These are phyloP conservation scores for Exophiala dermatitidis DNA, from an alignment of 2,329 filamentous ascomycete genomes.

Conservation along the genomic window DNA sequence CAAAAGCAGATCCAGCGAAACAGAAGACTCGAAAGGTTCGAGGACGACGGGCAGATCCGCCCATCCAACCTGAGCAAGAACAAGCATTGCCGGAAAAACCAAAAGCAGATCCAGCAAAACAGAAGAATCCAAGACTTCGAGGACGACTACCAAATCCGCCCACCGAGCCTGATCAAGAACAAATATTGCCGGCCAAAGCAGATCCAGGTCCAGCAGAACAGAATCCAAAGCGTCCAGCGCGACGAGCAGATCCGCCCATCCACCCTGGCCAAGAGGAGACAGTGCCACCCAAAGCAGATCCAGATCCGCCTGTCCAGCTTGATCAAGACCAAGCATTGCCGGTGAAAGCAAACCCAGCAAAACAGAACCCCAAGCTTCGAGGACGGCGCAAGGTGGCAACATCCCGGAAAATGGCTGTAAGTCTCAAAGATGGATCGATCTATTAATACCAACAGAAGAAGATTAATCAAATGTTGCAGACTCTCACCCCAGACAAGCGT, in stretches of 20 bases:
- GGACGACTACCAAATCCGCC: slow-evolving; percentile 1
- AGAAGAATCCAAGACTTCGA: slow-evolving; percentile 13
- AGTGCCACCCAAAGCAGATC: neutral
- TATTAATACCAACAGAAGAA: neutral
- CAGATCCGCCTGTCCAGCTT: neutral
- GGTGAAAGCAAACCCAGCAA: slow-evolving; percentile 1
- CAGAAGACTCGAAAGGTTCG: slow-evolving; percentile 12
- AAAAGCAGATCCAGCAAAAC: slow-evolving; percentile 3
- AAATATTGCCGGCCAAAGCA: neutral
- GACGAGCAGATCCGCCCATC: neutral
- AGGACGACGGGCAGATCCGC: slow-evolving; percentile 4
- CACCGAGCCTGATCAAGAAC: neutral
- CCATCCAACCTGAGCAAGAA: neutral
- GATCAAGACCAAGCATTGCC: neutral
- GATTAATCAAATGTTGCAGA: neutral
- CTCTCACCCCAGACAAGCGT: slow-evolving; percentile 6
- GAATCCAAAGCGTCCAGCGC: slow-evolving; percentile 15
- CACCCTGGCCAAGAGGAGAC: neutral
- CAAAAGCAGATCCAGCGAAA: slow-evolving; percentile 2
- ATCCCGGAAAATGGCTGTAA: slow-evolving; percentile 19
- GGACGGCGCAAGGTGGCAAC: slow-evolving; percentile 13
- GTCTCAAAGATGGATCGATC: neutral
- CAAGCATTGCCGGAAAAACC: neutral
- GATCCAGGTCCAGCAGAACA: neutral
- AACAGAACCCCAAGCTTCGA: slow-evolving; percentile 14